A percentile compares a stretch with the other conserved stretches of the same genome.
Evolutionary conservation across 2,329 filamentous ascomycete species (phyloP).

Genomic region (Alternaria metachromatica): DNA sequence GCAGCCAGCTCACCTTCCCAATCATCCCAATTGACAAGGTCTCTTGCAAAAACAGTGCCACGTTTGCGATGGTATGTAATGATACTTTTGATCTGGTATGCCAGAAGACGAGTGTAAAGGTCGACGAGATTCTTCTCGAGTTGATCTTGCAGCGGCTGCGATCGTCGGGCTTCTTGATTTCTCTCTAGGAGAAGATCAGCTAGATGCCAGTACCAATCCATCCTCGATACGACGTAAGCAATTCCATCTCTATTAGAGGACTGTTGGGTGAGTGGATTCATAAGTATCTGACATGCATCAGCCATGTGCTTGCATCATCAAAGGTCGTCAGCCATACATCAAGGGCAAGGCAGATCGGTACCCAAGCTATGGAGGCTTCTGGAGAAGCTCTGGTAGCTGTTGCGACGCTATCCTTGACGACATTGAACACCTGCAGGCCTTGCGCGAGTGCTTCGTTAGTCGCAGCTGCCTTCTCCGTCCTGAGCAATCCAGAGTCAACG

Average conservation of each 20-base stretch:
- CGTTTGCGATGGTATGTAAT: neutral
- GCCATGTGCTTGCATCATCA: neutral
- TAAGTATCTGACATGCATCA: neutral
- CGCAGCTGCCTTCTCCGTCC: neutral
- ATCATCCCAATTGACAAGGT: neutral
- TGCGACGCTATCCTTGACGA: neutral
- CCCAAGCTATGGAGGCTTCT: neutral
- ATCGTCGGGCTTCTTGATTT: neutral
- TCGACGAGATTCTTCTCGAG: neutral
- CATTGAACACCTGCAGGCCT: neutral
- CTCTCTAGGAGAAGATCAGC: neutral
- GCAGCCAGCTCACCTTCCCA: neutral
- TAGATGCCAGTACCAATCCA: neutral
- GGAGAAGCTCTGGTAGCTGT: neutral
- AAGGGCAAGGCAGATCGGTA: neutral
- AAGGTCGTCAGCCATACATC: neutral
- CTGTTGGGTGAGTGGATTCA: neutral
- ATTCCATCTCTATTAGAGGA: neutral
- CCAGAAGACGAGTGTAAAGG: neutral
- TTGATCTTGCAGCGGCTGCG: neutral
- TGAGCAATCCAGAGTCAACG: neutral
- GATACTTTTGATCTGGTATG: neutral
- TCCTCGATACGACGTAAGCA: neutral
- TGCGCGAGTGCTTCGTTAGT: neutral
- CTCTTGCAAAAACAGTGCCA: neutral